These are phyloP conservation scores for Nakaseomyces nivariensis DNA, from an alignment of 1,139 yeast species.

Conservation along the genomic window DNA sequence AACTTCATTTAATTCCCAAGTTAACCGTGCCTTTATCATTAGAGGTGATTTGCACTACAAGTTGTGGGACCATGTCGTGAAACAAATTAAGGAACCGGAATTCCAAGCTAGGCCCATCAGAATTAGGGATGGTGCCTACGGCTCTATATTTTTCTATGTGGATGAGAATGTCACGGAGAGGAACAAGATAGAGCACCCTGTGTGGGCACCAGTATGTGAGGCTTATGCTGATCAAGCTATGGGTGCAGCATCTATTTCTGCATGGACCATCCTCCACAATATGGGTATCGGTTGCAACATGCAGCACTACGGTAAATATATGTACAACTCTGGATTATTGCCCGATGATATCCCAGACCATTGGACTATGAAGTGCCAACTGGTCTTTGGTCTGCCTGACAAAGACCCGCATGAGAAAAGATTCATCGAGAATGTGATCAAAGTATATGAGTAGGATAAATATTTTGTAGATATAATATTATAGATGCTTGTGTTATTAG, in stretches of 20 bases:
- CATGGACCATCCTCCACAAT: conserved; percentile 35
- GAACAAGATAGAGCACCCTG: conserved; percentile 31
- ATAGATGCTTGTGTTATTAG: too few relatives aligned
- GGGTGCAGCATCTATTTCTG: conserved; percentile 35
- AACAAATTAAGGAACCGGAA: conserved; percentile 25
- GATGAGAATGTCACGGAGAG: conserved; percentile 29
- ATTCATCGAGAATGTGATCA: conserved; percentile 12
- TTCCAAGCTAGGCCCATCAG: conserved; percentile 31
- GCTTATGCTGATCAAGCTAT: conserved; percentile 33
- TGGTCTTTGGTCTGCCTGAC: conserved; percentile 32
- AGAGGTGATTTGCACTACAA: conserved; percentile 33
- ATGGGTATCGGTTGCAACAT: conserved; percentile 36
- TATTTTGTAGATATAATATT: not conserved
- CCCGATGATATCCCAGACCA: conserved; percentile 29
- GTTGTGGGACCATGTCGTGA: conserved; percentile 32
- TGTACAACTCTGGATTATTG: conserved; percentile 26
- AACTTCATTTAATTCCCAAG: conserved; percentile 37
- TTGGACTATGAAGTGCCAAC: conserved; percentile 35
- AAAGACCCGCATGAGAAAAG: conserved; percentile 10
- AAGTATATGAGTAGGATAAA: conserved; percentile 7
- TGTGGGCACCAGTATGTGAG: conserved; percentile 33
- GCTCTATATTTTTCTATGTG: conserved; percentile 35
- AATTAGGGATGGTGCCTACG: conserved; percentile 33
- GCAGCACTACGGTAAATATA: conserved; percentile 33
- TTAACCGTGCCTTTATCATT: conserved; percentile 32